phyloP scores from a whole-genome alignment of 1,139 yeast species.

The Magnusiomyces ingens region DNA sequence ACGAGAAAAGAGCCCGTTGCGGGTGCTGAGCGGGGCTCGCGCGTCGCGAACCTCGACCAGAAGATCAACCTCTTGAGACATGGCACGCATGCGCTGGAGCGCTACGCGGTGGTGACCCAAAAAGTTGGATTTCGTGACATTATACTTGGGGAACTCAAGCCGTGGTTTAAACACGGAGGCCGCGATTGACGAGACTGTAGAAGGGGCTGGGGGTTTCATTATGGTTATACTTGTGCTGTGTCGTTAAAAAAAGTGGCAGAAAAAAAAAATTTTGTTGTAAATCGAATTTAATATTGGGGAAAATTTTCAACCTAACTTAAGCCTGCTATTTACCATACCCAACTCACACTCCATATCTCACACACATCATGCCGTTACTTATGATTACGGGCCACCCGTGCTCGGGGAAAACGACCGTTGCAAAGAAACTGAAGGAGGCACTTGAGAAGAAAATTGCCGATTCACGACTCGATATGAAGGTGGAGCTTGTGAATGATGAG shows the following conservation, averaged over 20 bases:
- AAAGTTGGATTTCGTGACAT: slow-evolving; percentile 67
- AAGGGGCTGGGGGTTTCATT: background rate
- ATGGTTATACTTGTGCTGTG: no score
- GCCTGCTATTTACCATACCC: no score
- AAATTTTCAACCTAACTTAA: no score
- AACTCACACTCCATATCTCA: no score
- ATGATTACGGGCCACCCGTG: slow-evolving; percentile 80
- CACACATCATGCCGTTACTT: slow-evolving; percentile 64
- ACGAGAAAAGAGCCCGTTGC: slow-evolving; percentile 72
- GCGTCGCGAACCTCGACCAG: slow-evolving; percentile 82
- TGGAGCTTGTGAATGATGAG: slow-evolving; percentile 72
- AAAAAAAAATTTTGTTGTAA: no score
- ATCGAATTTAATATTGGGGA: no score
- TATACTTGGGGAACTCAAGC: slow-evolving; percentile 50
- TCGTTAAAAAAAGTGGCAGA: no score
- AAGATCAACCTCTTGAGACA: slow-evolving; percentile 75
- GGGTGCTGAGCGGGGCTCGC: slow-evolving; percentile 79
- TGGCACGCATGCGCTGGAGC: slow-evolving; percentile 55
- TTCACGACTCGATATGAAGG: slow-evolving; percentile 50
- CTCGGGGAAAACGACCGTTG: slow-evolving; percentile 77
- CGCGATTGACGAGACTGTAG: background rate
- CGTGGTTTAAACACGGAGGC: slow-evolving; percentile 25
- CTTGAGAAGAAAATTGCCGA: slow-evolving; percentile 47
- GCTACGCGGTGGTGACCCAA: slow-evolving; percentile 91
- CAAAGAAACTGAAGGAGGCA: slow-evolving; percentile 44